Evolutionary conservation across 2,329 filamentous ascomycete genomes (phyloP).

Genomic region (Neofusicoccum laricinum): DNA sequence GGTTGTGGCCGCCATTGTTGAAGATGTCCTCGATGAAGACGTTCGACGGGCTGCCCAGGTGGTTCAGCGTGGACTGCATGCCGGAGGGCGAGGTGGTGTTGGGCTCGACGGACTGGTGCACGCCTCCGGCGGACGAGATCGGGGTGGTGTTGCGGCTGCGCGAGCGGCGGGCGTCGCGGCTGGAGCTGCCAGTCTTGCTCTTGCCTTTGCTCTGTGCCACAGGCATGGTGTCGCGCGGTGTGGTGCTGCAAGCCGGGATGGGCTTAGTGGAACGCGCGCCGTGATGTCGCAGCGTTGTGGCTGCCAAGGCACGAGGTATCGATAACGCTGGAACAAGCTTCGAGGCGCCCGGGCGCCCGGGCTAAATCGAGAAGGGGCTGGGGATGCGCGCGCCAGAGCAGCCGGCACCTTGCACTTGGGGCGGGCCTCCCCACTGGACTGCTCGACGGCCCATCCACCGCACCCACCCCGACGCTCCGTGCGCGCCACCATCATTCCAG

Average conservation of each 20-base stretch:
- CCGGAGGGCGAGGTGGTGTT: conserved; percentile 51
- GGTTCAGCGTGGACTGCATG: conserved; percentile 57
- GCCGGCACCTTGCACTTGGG: not conserved
- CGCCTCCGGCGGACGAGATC: conserved; percentile 47
- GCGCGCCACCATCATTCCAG: conserved; percentile 3
- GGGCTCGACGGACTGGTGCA: conserved; percentile 46
- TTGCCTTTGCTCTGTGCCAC: conserved; percentile 49
- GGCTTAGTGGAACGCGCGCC: conserved; percentile 16
- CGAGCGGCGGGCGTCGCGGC: conserved; percentile 52
- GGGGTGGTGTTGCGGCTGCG: conserved; percentile 78
- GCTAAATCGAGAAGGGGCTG: conserved; percentile 1
- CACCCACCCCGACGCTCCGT: conserved; percentile 8
- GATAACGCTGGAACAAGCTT: conserved; percentile 9
- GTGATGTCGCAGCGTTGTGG: conserved; percentile 7
- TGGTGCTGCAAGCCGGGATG: conserved; percentile 17
- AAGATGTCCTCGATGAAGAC: conserved; percentile 68
- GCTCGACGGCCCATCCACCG: not conserved
- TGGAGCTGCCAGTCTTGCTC: conserved; percentile 41
- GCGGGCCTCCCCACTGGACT: not conserved
- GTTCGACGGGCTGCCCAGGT: conserved; percentile 56
- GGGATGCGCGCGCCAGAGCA: conserved; percentile 7
- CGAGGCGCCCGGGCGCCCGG: not conserved
- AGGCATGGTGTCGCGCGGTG: conserved; percentile 27
- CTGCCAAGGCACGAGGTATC: conserved; percentile 9
- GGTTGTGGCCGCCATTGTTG: conserved; percentile 57